A percentile compares a stretch with the other conserved stretches of the same genome.
Evolutionary conservation across 805 yeast species (phyloP).

Genomic region (Metschnikowia kunwiensis): DNA sequence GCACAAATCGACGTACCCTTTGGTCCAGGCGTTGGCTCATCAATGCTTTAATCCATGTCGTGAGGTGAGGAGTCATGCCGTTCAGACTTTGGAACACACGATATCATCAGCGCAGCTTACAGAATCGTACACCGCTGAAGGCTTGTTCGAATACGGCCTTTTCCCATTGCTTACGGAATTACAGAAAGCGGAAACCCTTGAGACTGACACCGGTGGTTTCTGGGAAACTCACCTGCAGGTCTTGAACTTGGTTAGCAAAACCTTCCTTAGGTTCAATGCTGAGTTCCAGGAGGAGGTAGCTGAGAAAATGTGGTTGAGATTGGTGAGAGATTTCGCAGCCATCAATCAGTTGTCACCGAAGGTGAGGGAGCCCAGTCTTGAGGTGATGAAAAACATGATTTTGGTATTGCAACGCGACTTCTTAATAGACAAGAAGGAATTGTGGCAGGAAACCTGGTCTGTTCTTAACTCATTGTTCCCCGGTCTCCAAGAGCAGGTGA

Average conservation of each 20-base stretch:
- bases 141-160: conserved; percentile 68
- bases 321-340: conserved; percentile 31
- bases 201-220: conserved; percentile 62
- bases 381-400: conserved; percentile 41
- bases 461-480: conserved; percentile 30
- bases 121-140: conserved; percentile 45
- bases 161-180: conserved; percentile 70
- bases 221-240: conserved; percentile 64
- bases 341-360: conserved; percentile 24
- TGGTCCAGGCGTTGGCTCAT: conserved; percentile 79
- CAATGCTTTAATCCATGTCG: conserved; percentile 89
- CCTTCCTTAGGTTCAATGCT: conserved; percentile 27
- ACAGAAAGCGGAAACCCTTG: conserved; percentile 56
- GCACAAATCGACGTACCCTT: conserved; percentile 48
- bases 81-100: conserved; percentile 54
- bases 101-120: conserved; percentile 41
- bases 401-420: conserved; percentile 34
- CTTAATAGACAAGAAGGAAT: conserved; percentile 20
- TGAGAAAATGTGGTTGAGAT: conserved; percentile 33
- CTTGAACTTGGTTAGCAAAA: conserved; percentile 63
- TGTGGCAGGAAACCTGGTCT: conserved; percentile 36
- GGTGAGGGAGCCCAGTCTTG: conserved; percentile 34
- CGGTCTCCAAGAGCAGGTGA: conserved; percentile 19
- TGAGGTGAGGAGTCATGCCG: conserved; percentile 65
- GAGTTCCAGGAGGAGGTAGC: conserved; percentile 23